Evolutionary conservation across 1,284 basidiomycete genomes (phyloP).

Genomic region (Prillingera fragicola): DNA sequence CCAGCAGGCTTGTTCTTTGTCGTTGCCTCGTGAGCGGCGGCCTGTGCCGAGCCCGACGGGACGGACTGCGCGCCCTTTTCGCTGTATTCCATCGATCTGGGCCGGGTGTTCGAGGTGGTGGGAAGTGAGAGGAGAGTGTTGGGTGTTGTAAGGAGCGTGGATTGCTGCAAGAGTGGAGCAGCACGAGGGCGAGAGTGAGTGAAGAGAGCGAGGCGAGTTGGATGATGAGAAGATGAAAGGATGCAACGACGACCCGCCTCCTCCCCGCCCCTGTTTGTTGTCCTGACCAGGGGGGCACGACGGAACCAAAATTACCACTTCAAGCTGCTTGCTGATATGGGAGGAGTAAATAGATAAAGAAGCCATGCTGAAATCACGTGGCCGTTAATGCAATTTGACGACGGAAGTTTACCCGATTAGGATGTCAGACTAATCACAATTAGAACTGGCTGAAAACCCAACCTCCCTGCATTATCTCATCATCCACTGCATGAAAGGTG

Average conservation of each 20-base stretch:
- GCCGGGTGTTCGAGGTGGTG: not conserved
- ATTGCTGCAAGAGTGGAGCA: not conserved
- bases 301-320: too few relatives aligned
- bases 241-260: too few relatives aligned
- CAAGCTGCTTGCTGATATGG: not conserved
- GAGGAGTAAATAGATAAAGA: not conserved
- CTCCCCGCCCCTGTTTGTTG: not conserved
- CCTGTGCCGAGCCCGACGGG: not conserved
- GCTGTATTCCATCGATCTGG: not conserved
- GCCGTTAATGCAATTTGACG: too few relatives aligned
- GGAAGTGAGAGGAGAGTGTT: not conserved
- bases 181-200: not conserved
- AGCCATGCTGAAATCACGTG: too few relatives aligned
- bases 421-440: too few relatives aligned
- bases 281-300: too few relatives aligned
- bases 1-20: slow-evolving; percentile 26
- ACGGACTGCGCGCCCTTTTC: not conserved
- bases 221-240: not conserved
- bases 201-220: not conserved
- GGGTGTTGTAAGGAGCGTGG: not conserved
- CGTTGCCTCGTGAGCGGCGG: not conserved
- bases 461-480: too few relatives aligned
- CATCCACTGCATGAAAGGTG: too few relatives aligned
- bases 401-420: too few relatives aligned
- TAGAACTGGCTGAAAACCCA: too few relatives aligned